Percentiles rank a stretch among this genome's conserved stretches.
phyloP scores from a whole-genome alignment of 495 filamentous ascomycete genomes.

The Aspergillus sparsus region DNA sequence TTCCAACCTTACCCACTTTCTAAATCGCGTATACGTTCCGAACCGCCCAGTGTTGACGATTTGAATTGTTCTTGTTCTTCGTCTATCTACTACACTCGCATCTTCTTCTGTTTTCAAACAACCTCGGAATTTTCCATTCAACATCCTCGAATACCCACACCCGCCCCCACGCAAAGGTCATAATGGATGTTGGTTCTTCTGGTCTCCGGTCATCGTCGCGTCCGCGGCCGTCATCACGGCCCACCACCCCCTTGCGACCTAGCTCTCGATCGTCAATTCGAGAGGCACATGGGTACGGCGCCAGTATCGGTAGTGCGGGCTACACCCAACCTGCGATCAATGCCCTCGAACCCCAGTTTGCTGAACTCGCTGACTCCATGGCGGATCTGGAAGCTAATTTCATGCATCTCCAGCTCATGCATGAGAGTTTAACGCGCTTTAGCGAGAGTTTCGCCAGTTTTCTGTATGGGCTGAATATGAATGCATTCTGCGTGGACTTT shows the following conservation, averaged over 20 bases:
- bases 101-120: constrained; percentile 8
- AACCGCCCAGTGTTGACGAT: neutral
- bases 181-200: constrained; percentile 38
- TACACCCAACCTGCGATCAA: constrained; percentile 74
- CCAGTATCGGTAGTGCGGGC: constrained; percentile 38
- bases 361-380: constrained; percentile 91
- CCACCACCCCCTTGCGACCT: constrained; percentile 89
- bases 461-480: constrained; percentile 95
- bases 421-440: constrained; percentile 91
- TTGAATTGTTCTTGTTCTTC: neutral
- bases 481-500: constrained; percentile 98
- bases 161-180: neutral
- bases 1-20: constrained; percentile 11
- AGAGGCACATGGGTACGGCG: constrained; percentile 60
- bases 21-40: constrained; percentile 18
- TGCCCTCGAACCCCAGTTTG: constrained; percentile 81
- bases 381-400: constrained; percentile 95
- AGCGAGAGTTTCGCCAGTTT: constrained; percentile 96
- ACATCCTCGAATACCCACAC: neutral
- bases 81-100: constrained; percentile 2
- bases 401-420: constrained; percentile 95
- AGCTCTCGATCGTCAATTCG: constrained; percentile 86
- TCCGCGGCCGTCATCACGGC: constrained; percentile 63
- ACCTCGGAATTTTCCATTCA: constrained; percentile 10
- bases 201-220: constrained; percentile 43